Evolutionary conservation across 805 yeast species (phyloP).

Genomic region (Saccharomyces mikatae): DNA sequence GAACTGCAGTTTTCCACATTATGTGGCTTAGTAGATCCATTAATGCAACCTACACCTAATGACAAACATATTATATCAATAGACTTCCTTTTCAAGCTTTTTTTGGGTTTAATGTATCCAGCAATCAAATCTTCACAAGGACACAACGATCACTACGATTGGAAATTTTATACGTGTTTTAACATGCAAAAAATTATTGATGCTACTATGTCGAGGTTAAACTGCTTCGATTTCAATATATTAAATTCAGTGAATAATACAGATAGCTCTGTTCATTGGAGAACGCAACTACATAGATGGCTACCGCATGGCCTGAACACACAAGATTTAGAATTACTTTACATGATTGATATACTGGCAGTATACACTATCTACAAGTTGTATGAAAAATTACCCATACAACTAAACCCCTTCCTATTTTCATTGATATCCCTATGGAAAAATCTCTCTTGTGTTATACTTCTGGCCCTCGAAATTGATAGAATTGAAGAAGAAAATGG

Average conservation of each 20-base stretch:
- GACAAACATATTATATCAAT: constrained; percentile 47
- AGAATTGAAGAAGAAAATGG: constrained; percentile 39
- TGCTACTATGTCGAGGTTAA: constrained; percentile 17
- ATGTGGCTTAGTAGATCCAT: constrained; percentile 47
- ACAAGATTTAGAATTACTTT: constrained; percentile 38
- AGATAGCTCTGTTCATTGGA: constrained; percentile 20
- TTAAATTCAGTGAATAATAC: constrained; percentile 16
- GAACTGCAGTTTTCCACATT: constrained; percentile 23
- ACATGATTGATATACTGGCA: constrained; percentile 37
- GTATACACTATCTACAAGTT: constrained; percentile 40
- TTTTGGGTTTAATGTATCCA: constrained; percentile 36
- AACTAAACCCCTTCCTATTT: constrained; percentile 54
- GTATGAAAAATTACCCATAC: constrained; percentile 29
- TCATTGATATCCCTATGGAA: constrained; percentile 58
- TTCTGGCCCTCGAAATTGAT: constrained; percentile 55
- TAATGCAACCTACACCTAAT: constrained; percentile 60
- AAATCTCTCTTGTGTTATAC: constrained; percentile 49
- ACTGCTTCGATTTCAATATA: constrained; percentile 21
- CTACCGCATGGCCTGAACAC: constrained; percentile 31
- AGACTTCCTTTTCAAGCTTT: constrained; percentile 45
- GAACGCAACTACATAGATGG: constrained; percentile 32
- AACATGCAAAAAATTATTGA: constrained; percentile 26
- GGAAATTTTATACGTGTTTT: constrained; percentile 21
- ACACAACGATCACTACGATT: constrained; percentile 11
- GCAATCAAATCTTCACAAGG: constrained; percentile 9